Evolutionary conservation across 1,284 basidiomycete genomes (phyloP).

Genomic region (Cutaneotrichosporon cyanovorans): DNA sequence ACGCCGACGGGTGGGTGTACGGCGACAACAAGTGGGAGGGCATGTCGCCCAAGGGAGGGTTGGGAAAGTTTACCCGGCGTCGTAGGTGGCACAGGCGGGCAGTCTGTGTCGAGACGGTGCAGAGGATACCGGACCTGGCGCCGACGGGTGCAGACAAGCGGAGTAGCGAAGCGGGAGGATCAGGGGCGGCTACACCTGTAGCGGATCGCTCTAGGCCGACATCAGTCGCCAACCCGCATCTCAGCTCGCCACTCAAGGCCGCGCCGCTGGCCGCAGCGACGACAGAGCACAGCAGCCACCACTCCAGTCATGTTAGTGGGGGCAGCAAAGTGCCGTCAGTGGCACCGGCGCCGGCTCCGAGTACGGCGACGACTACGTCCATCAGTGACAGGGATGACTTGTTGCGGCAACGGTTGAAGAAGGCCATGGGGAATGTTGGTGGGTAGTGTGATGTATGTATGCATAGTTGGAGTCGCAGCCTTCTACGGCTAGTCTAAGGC

Average conservation of each 20-base stretch:
- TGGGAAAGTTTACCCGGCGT: constrained; percentile 83
- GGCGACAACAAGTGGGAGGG: constrained; percentile 94
- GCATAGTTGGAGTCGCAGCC: not conserved
- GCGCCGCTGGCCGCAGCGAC: not conserved
- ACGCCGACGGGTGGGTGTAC: constrained; percentile 86
- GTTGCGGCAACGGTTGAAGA: constrained; percentile 41
- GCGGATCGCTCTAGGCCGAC: not conserved
- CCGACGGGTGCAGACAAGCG: constrained; percentile 17
- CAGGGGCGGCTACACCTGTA: constrained; percentile 3
- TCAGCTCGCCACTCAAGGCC: constrained; percentile 1
- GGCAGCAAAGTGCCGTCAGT: too few species aligned
- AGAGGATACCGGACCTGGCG: constrained; percentile 44
- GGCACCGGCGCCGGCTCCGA: not conserved
- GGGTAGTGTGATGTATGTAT: constrained; percentile 18
- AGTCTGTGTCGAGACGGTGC: constrained; percentile 61
- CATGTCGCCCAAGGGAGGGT: constrained; percentile 64
- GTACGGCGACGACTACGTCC: not conserved
- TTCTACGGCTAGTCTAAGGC: too few species aligned
- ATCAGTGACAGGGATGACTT: constrained; percentile 32
- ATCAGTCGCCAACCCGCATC: not conserved
- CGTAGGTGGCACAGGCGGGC: constrained; percentile 78
- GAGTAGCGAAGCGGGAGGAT: not conserved
- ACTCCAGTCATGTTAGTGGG: not conserved
- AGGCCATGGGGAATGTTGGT: constrained; percentile 44
- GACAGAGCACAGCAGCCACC: not conserved